Evolutionary conservation across 805 yeast genomes (phyloP).

Genomic region (Wickerhamomyces bisporus): DNA sequence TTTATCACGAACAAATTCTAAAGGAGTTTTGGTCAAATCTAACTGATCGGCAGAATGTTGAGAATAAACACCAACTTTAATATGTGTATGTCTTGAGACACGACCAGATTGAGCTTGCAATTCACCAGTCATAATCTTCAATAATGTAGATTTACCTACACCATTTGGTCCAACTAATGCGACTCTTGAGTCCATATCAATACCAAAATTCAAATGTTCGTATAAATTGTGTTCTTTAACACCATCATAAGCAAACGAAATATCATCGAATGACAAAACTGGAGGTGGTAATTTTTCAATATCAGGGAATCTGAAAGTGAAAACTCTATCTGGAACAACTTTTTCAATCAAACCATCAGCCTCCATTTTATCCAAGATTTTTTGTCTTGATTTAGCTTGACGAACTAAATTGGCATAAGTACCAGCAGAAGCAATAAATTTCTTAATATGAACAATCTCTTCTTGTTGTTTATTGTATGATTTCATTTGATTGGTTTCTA

Average conservation of each 20-base stretch:
- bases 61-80: constrained; percentile 97
- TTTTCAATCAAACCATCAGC: constrained; percentile 96
- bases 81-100: constrained; percentile 95
- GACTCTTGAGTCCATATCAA: constrained; percentile 98
- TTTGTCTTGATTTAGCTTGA: constrained; percentile 99
- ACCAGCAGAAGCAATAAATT: constrained; percentile 99
- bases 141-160: constrained; percentile 95
- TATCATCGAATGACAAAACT: constrained; percentile 92
- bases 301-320: constrained; percentile 89
- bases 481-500: constrained; percentile 97
- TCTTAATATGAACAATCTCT: constrained; percentile 96
- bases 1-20: constrained; percentile 95
- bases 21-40: constrained; percentile 90
- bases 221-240: constrained; percentile 81
- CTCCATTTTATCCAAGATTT: constrained; percentile 99
- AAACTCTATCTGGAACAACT: constrained; percentile 89
- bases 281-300: constrained; percentile 99
- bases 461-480: constrained; percentile 97
- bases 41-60: constrained; percentile 99
- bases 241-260: constrained; percentile 87
- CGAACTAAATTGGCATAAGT: constrained; percentile 97
- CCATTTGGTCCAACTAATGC: constrained; percentile 99
- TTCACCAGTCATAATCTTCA: constrained; percentile 95
- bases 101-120: constrained; percentile 88
- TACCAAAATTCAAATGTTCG: constrained; percentile 91